These are phyloP conservation scores for Rhododendron kiyosumense DNA, from an alignment of 148 eudicot species.

Conservation along the genomic window DNA sequence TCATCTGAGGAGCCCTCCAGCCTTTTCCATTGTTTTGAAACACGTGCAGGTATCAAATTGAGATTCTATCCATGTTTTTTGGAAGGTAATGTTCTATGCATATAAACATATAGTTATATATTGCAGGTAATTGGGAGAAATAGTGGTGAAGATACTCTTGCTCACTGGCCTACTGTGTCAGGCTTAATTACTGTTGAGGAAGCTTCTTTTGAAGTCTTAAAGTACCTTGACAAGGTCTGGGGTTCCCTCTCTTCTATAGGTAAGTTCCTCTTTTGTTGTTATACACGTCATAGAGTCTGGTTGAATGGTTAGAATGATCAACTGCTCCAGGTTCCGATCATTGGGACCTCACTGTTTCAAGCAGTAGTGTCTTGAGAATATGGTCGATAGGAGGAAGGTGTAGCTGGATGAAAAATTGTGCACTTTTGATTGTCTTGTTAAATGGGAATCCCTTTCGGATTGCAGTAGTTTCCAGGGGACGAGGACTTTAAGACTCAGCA, in stretches of 20 bases:
- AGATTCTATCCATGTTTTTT: neutral
- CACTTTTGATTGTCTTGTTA: neutral
- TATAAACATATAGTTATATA: constrained; percentile 8
- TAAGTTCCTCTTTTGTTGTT: constrained; percentile 20
- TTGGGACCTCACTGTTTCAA: neutral
- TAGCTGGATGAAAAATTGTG: neutral
- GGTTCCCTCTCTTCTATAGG: constrained; percentile 84
- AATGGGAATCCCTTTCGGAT: neutral
- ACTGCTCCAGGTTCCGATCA: neutral
- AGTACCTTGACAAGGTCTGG: constrained; percentile 85
- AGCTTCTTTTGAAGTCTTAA: constrained; percentile 78
- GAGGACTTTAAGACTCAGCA: neutral
- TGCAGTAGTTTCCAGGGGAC: neutral
- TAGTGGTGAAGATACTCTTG: constrained; percentile 90
- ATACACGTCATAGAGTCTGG: neutral
- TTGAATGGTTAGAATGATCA: constrained; percentile 2
- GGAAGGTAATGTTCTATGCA: neutral
- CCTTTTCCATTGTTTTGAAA: constrained; percentile 58
- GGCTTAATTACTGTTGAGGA: constrained; percentile 76
- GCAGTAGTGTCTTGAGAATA: neutral
- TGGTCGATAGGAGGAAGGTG: neutral
- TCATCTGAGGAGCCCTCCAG: constrained; percentile 80
- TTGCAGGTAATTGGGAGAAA: constrained; percentile 79
- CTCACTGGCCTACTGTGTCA: constrained; percentile 86
- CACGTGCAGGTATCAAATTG: constrained; percentile 64